These are phyloP conservation scores for Grosmannia clavigera DNA, from an alignment of 2,329 filamentous ascomycete species.

Conservation along the genomic window DNA sequence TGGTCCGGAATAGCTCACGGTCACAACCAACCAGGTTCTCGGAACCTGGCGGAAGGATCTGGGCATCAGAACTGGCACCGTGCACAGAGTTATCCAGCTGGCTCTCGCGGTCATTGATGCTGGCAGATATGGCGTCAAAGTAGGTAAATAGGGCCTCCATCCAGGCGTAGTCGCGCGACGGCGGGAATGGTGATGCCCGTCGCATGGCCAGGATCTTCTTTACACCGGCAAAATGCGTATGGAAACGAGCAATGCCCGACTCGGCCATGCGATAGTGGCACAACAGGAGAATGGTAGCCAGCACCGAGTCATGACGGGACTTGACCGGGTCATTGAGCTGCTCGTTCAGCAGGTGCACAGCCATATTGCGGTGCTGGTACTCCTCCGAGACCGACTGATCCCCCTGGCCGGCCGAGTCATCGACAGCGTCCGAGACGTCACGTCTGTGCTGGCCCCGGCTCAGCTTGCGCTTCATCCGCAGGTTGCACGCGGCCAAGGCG, in stretches of 20 bases:
- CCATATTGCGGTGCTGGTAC: conserved; percentile 67
- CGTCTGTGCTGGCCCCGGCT: conserved; percentile 44
- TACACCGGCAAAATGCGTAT: conserved; percentile 84
- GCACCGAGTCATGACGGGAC: conserved; percentile 72
- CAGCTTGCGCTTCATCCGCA: conserved; percentile 69
- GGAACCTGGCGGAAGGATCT: conserved; percentile 45
- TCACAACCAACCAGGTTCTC: conserved; percentile 88
- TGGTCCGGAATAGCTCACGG: conserved; percentile 71
- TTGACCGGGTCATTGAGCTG: conserved; percentile 66
- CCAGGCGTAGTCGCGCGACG: conserved; percentile 64
- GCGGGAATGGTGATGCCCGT: conserved; percentile 38
- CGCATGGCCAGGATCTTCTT: conserved; percentile 78
- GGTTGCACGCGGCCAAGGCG: conserved; percentile 76
- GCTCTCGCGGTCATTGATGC: conserved; percentile 81
- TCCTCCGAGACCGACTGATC: conserved; percentile 65
- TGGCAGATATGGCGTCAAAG: conserved; percentile 86
- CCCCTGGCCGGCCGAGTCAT: conserved; percentile 4
- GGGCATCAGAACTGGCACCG: conserved; percentile 35
- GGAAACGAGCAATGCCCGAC: conserved; percentile 84
- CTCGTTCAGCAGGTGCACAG: conserved; percentile 71
- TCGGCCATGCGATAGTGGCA: conserved; percentile 92
- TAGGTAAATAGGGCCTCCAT: conserved; percentile 89
- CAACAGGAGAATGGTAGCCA: conserved; percentile 76
- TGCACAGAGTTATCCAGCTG: conserved; percentile 61
- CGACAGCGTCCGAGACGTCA: conserved; percentile 32